Evolutionary conservation across 192 early-diverging fungal species (phyloP).

Genomic region (Fimicolochytrium jonesii): DNA sequence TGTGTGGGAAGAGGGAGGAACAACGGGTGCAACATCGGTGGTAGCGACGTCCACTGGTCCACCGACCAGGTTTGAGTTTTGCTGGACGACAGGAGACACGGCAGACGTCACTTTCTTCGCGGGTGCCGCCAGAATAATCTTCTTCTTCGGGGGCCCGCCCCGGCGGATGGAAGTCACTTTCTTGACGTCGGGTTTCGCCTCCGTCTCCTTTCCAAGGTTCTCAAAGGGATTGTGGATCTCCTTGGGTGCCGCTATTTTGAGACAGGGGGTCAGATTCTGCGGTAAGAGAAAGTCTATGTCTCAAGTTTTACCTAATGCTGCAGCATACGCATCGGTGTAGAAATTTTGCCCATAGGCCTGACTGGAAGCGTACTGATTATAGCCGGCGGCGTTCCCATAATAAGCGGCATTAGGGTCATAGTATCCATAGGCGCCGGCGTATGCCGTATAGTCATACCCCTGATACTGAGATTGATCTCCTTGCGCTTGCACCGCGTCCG

Average conservation of each 20-base stretch:
- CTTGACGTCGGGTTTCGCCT: not conserved
- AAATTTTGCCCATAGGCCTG: conserved; percentile 6
- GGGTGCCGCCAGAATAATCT: conserved; percentile 5
- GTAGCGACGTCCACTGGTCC: not conserved
- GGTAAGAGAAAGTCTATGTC: not conserved
- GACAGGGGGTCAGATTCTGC: no score
- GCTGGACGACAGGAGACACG: not conserved
- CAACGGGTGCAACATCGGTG: not conserved
- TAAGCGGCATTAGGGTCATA: conserved; percentile 22
- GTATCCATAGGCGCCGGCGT: conserved; percentile 10
- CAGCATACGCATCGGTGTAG: conserved; percentile 3
- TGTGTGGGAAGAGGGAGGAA: no score
- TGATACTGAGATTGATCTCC: conserved; percentile 15
- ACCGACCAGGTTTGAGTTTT: not conserved
- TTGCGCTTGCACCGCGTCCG: not conserved
- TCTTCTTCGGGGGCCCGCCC: not conserved
- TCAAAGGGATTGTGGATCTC: conserved; percentile 18
- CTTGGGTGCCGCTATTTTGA: conserved; percentile 5
- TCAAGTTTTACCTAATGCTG: no score
- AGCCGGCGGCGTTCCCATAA: conserved; percentile 2
- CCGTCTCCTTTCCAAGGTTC: conserved; percentile 1
- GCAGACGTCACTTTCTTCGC: not conserved
- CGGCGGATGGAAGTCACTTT: not conserved
- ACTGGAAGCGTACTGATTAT: not conserved
- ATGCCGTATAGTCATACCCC: conserved; percentile 26